Conservation (phyloP, 2,329 filamentous ascomycete genomes). For the Fulvia fulva region DNA sequence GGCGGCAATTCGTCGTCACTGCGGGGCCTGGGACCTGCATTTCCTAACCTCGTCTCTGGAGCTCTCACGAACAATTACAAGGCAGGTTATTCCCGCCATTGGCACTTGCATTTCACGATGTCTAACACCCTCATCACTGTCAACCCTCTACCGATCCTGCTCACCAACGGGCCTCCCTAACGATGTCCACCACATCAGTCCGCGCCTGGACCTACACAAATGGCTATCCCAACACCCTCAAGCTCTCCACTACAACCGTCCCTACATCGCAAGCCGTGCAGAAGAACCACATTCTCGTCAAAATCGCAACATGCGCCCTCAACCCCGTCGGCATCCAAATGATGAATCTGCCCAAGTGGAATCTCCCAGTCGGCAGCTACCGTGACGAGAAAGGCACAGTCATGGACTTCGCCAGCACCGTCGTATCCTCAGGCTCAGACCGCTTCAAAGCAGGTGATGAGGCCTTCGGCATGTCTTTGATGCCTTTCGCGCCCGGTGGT, state of each 20-base stretch:
- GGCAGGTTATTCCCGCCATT: neutral
- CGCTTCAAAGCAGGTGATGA: conserved; percentile 30
- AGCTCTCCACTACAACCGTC: conserved; percentile 21
- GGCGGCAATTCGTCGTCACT: neutral
- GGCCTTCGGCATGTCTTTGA: conserved; percentile 32
- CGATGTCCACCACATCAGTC: conserved; percentile 22
- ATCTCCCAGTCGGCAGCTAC: conserved; percentile 21
- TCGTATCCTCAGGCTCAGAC: conserved; percentile 24
- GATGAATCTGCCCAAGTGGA: conserved; percentile 32
- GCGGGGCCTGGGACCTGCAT: neutral
- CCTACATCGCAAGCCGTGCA: conserved; percentile 19
- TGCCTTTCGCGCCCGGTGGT: conserved; percentile 23
- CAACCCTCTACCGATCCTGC: neutral
- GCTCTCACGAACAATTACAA: neutral
- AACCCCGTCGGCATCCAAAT: conserved; percentile 37
- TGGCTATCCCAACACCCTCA: conserved; percentile 30
- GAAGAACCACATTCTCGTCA: conserved; percentile 29
- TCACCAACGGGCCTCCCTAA: neutral
- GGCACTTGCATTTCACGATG: neutral
- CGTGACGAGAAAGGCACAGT: conserved; percentile 28
- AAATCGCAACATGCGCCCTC: conserved; percentile 32
- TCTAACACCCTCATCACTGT: neutral
- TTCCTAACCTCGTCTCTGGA: neutral
- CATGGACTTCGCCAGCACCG: conserved; percentile 33
- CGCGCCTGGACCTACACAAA: conserved; percentile 34